Conservation (phyloP, 495 filamentous ascomycete species). For the Tuber brumale region DNA sequence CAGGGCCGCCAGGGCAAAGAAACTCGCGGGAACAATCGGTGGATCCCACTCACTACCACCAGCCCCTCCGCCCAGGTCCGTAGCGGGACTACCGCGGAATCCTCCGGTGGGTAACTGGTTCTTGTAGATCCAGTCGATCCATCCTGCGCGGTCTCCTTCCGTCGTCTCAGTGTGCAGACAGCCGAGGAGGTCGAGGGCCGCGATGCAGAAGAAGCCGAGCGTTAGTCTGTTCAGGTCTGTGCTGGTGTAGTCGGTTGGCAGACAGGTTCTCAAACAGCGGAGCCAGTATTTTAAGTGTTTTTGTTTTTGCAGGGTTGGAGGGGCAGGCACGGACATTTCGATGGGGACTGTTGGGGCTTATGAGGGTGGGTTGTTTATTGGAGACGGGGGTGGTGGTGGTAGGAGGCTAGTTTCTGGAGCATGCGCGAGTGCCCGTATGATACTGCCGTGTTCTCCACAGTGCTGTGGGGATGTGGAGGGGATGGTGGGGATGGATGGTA, state of each 20-base stretch:
- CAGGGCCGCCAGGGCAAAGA: conserved; percentile 73
- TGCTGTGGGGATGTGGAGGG: background rate
- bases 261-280: conserved; percentile 71
- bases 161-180: conserved; percentile 53
- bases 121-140: conserved; percentile 64
- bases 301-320: conserved; percentile 56
- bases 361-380: background rate
- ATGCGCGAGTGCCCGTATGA: background rate
- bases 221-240: conserved; percentile 86
- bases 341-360: conserved; percentile 10
- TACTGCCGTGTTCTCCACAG: background rate
- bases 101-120: conserved; percentile 70
- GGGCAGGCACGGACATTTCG: conserved; percentile 39
- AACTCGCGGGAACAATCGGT: conserved; percentile 76
- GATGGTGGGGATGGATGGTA: background rate
- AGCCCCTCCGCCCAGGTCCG: conserved; percentile 49
- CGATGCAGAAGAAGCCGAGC: conserved; percentile 79
- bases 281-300: conserved; percentile 89
- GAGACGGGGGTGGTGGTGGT: conserved; percentile 4
- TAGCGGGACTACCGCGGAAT: conserved; percentile 73
- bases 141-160: conserved; percentile 53
- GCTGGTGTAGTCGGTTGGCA: conserved; percentile 73
- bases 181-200: conserved; percentile 72
- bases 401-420: conserved; percentile 13
- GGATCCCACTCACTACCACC: conserved; percentile 58